Conservation (phyloP, 305 asterid genomes). For the Solanum hybrid region DNA sequence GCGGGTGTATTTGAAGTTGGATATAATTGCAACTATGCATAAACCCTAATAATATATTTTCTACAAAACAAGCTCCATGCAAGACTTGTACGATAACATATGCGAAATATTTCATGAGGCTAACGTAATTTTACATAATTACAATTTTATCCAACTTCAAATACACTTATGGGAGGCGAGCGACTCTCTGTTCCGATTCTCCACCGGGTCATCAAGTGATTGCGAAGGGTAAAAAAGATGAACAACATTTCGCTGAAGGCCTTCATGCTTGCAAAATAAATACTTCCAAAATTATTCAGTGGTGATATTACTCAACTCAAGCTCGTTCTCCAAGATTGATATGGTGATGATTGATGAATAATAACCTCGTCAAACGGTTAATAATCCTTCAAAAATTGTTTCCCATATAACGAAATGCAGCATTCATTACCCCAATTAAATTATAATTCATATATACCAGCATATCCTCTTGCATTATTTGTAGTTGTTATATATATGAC, state of each 20-base stretch:
- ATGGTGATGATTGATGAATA: neutral
- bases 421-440: neutral
- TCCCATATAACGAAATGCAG: neutral
- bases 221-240: neutral
- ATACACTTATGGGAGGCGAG: neutral
- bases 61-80: neutral
- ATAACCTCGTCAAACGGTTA: neutral
- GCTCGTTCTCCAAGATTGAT: neutral
- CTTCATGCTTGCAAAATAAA: neutral
- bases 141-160: neutral
- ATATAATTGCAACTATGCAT: neutral
- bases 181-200: neutral
- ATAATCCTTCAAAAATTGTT: neutral
- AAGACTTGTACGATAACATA: neutral
- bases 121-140: neutral
- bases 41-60: neutral
- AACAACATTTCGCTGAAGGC: neutral
- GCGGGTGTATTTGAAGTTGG: neutral
- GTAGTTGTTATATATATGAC: neutral
- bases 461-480: neutral
- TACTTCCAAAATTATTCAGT: neutral
- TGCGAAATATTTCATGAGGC: neutral
- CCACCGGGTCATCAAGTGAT: neutral
- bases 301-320: neutral
- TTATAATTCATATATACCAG: neutral